Conservation (phyloP, 768 basidiomycete species). For the Agrocybe praecox region DNA sequence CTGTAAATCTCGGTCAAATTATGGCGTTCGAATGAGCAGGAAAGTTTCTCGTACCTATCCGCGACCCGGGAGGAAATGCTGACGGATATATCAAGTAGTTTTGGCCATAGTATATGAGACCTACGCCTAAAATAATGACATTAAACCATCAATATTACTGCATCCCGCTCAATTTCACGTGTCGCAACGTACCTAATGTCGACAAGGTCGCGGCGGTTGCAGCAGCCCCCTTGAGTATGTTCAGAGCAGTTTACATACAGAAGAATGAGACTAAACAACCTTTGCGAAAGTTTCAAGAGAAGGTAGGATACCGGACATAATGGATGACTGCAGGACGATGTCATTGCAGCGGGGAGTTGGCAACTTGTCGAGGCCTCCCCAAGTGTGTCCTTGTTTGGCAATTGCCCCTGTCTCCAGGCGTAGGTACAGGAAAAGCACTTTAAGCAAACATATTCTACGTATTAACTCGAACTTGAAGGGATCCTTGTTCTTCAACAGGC, state of each 20-base stretch:
- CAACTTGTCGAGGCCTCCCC: background rate
- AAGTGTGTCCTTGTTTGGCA: slow-evolving; percentile 10
- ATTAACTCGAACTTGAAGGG: no score
- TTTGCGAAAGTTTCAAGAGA: slow-evolving; percentile 51
- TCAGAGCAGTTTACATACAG: background rate
- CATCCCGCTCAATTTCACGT: background rate
- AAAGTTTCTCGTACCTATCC: slow-evolving; percentile 55
- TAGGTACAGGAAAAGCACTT: no score
- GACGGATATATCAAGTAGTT: slow-evolving; percentile 91
- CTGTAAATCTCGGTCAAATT: slow-evolving; percentile 33
- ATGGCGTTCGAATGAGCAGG: background rate
- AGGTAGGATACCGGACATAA: slow-evolving; percentile 42
- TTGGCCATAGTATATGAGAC: slow-evolving; percentile 85
- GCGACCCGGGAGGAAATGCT: slow-evolving; percentile 75
- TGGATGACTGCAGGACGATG: slow-evolving; percentile 1
- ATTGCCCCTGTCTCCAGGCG: background rate
- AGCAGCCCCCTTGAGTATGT: slow-evolving; percentile 44
- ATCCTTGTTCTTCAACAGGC: no score
- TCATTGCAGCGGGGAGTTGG: background rate
- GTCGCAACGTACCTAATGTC: slow-evolving; percentile 47
- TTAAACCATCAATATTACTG: slow-evolving; percentile 6
- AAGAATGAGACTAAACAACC: slow-evolving; percentile 26
- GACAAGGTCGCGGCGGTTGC: slow-evolving; percentile 61
- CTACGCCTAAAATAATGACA: slow-evolving; percentile 47
- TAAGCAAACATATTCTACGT: no score